Evolutionary conservation across 176 grass and related monocot genomes (phyloP), one percentile per base, ranked within the genome.

Genomic region (Oryza meridionalis): DNA sequence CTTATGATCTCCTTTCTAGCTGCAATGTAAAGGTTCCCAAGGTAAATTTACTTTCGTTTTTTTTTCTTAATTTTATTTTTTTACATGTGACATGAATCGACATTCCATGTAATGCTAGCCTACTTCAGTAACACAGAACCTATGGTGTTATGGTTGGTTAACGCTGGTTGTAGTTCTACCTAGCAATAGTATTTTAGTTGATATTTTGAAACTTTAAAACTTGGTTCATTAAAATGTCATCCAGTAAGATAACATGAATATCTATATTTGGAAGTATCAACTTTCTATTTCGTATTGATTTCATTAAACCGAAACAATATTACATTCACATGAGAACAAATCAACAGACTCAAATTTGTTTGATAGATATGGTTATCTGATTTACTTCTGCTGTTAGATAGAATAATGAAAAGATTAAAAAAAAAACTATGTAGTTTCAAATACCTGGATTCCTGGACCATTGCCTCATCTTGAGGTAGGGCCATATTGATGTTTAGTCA

Each of bases 1-100:
- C 96, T 69, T 91, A 91, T 78, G 96, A 98, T 77, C 82, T 98
- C 69, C 85, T 98, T 61, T 91, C 91, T 19, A 80, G 80, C 67
- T 98, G 91, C 81, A 61, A 85, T 66, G 79, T 98, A 82, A 64
- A 92, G 47, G 63, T 98, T 72, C 93, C 96, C 11, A 85, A 85
- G 93, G 96, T 98, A 86, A 80, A 58, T 90, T n/a, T 72, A 63
- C 59, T 73, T 85, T 2, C 69, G 2, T 67, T 15, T 72, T n/a
- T 32, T 46, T 76, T 72, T 46, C 47, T 0, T 73, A 17, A 50
- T 75, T 35, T 84, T 91, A 67, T 58, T 72, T 80, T 80, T 80
- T 77, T 24, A 13, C 17, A 72, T 71, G 55, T 83, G 65, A 47
- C 40, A 65, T 83, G 53, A 82, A 16, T 3, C 65, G 44, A 32